Evolutionary conservation across 345 rosid species (phyloP).

Genomic region (Lepidium africanum): DNA sequence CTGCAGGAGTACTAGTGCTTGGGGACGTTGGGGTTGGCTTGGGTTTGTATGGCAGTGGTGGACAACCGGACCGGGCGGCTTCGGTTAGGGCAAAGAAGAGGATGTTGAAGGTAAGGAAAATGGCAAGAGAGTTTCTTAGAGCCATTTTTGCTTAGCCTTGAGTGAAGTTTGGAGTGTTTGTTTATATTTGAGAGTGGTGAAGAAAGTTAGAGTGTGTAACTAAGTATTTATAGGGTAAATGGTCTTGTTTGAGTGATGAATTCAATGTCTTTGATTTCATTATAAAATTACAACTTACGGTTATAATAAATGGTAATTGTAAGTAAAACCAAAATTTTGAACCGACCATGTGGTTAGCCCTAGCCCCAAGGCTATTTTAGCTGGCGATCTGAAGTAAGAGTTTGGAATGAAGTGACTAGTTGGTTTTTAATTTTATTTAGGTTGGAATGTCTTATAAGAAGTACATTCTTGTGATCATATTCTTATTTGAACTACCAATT

Average conservation of each 20-base stretch:
- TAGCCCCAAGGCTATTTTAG: slow-evolving; percentile 3
- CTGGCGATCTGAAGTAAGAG: not conserved
- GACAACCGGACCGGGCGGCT: slow-evolving; percentile 41
- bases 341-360: slow-evolving; percentile 19
- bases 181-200: slow-evolving; percentile 9
- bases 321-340: slow-evolving; percentile 3
- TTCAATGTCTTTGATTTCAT: not conserved
- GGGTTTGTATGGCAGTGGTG: slow-evolving; percentile 14
- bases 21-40: slow-evolving; percentile 12
- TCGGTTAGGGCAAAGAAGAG: slow-evolving; percentile 38
- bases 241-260: not conserved
- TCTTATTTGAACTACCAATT: too few species aligned
- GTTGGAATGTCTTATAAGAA: not conserved
- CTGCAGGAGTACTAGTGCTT: not conserved
- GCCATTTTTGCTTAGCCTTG: slow-evolving; percentile 32
- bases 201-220: not conserved
- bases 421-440: not conserved
- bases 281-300: not conserved
- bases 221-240: slow-evolving; percentile 2
- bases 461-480: not conserved
- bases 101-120: slow-evolving; percentile 41
- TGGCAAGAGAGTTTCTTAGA: slow-evolving; percentile 41
- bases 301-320: not conserved
- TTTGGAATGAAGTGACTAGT: slow-evolving; percentile 8
- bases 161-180: not conserved